phyloP scores from a whole-genome alignment of 2,329 filamentous ascomycete species.

The Huntiella savannae region DNA sequence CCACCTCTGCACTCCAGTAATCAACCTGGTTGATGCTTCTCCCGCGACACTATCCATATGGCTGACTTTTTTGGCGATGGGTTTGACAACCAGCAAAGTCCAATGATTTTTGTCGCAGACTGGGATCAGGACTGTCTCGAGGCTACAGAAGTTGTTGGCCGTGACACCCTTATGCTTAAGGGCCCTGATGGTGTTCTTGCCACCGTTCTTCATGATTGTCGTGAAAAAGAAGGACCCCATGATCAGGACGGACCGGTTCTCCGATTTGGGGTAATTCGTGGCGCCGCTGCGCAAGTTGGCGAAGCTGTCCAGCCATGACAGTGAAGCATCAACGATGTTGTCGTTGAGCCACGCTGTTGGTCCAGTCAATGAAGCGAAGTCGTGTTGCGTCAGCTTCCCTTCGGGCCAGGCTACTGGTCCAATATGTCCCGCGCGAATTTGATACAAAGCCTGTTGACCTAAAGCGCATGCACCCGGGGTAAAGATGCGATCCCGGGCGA shows the following conservation, averaged over 20 bases:
- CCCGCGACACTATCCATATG: constrained; percentile 49
- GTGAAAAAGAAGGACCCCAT: constrained; percentile 49
- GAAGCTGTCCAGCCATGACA: constrained; percentile 39
- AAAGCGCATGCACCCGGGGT: no score
- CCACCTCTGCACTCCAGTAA: constrained; percentile 30
- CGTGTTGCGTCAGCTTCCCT: no score
- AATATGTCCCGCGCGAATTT: no score
- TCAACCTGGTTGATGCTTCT: constrained; percentile 22
- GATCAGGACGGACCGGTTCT: constrained; percentile 37
- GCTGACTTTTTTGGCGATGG: constrained; percentile 37
- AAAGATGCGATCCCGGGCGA: no score
- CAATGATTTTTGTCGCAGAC: constrained; percentile 48
- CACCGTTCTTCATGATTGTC: constrained; percentile 29
- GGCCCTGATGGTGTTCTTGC: constrained; percentile 30
- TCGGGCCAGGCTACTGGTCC: neutral
- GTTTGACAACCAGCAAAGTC: constrained; percentile 51
- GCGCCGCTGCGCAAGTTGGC: constrained; percentile 38
- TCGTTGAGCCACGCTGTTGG: no score
- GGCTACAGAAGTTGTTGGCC: constrained; percentile 40
- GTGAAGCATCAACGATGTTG: constrained; percentile 43
- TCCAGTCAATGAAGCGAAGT: no score
- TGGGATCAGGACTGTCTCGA: constrained; percentile 50
- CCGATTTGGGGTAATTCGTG: constrained; percentile 25
- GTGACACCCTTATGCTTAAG: constrained; percentile 36
- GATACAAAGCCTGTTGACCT: no score